phyloP scores from a whole-genome alignment of 257 asterid genomes.

The Gentiana macrophylla region DNA sequence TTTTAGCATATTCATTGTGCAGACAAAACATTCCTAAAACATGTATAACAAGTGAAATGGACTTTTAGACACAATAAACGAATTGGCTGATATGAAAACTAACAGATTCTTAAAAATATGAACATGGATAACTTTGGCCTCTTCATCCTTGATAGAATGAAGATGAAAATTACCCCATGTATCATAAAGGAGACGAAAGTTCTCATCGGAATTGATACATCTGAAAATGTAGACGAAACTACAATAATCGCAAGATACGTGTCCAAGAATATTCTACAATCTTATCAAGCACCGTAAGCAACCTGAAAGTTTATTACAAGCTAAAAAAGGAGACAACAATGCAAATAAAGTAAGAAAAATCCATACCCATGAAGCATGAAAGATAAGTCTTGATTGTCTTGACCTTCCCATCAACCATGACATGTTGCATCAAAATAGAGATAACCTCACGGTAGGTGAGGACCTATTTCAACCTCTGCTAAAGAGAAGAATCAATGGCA shows the following conservation, averaged over 20 bases:
- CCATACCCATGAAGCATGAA: conserved; percentile 68
- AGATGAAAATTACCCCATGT: conserved; percentile 72
- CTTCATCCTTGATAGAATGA: conserved; percentile 67
- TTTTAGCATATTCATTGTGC: no score
- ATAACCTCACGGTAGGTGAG: conserved; percentile 56
- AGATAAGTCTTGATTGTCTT: conserved; percentile 72
- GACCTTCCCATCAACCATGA: conserved; percentile 68
- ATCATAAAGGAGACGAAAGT: conserved; percentile 65
- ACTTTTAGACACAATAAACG: no score
- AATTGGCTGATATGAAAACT: no score
- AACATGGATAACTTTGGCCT: conserved; percentile 38
- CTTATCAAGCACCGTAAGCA: no score
- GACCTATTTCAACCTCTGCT: conserved; percentile 64
- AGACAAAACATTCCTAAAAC: no score
- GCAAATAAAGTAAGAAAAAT: neutral
- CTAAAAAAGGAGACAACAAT: no score
- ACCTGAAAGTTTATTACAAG: no score
- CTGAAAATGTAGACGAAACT: conserved; percentile 2
- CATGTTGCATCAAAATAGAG: conserved; percentile 61
- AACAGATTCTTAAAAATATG: neutral
- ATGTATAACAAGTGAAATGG: no score
- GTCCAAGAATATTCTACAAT: neutral
- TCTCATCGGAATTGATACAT: conserved; percentile 68
- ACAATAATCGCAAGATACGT: conserved; percentile 13
- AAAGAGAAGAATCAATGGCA: conserved; percentile 56